These are phyloP conservation scores for Acorus gramineus DNA, from an alignment of 106 monocot species.

Conservation along the genomic window DNA sequence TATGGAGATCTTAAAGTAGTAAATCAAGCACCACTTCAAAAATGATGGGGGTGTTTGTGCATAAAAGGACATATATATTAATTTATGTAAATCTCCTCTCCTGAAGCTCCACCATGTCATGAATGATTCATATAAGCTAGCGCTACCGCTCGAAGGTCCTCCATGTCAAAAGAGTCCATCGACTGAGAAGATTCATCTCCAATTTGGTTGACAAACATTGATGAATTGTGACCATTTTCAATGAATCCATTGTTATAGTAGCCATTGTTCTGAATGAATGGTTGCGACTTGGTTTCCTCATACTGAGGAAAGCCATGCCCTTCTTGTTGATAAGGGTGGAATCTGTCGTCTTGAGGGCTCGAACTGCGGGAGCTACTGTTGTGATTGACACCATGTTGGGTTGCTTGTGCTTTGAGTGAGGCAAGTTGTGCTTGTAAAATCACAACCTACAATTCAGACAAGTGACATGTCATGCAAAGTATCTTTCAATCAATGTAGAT, in stretches of 20 bases:
- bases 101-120: not conserved
- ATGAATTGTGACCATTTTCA: not conserved
- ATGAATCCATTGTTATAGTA: slow-evolving; percentile 12
- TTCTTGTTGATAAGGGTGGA: slow-evolving; percentile 18
- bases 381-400: slow-evolving; percentile 10
- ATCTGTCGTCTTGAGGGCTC: slow-evolving; percentile 15
- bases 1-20: too few relatives aligned
- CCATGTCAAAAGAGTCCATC: slow-evolving; percentile 21
- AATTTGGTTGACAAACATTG: too few relatives aligned
- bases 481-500: too few relatives aligned
- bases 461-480: too few relatives aligned
- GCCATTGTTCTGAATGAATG: slow-evolving; percentile 6
- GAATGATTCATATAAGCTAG: slow-evolving; percentile 31
- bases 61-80: too few relatives aligned
- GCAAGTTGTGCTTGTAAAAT: slow-evolving; percentile 75
- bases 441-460: slow-evolving; percentile 39
- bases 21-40: not conserved
- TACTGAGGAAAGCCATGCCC: slow-evolving; percentile 5
- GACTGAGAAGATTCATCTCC: slow-evolving; percentile 17
- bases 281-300: not conserved
- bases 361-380: slow-evolving; percentile 14
- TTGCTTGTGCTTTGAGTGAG: slow-evolving; percentile 49
- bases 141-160: slow-evolving; percentile 38
- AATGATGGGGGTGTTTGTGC: slow-evolving; percentile 4
- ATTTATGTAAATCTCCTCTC: not conserved